These are phyloP conservation scores for Thecamonas trahens DNA, from an alignment of 78 protist species.

Conservation along the genomic window DNA sequence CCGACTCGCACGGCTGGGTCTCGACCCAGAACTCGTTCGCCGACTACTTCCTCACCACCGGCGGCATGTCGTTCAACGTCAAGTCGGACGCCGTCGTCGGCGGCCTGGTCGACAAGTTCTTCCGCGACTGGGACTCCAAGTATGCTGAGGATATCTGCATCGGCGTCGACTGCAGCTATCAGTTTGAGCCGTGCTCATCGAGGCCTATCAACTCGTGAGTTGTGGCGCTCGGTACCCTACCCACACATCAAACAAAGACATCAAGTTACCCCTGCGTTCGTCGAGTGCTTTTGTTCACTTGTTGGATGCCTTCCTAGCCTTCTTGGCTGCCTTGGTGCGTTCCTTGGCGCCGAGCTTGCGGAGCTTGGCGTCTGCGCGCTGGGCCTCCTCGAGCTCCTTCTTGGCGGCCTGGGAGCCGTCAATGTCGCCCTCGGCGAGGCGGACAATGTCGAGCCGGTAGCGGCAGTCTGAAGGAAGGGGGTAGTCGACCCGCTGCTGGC, in stretches of 20 bases:
- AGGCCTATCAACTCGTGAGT: no score
- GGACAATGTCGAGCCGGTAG: constrained; percentile 32
- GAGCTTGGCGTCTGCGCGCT: constrained; percentile 30
- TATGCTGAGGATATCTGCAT: no score
- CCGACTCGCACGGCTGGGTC: background rate
- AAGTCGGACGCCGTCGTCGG: background rate
- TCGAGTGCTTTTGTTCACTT: no score
- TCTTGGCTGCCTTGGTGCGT: constrained; percentile 1
- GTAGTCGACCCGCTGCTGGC: constrained; percentile 5
- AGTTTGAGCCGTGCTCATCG: no score
- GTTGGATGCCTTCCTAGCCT: constrained; percentile 7
- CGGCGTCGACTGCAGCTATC: no score
- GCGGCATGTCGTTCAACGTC: background rate
- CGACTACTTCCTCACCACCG: constrained; percentile 1
- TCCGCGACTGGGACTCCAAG: background rate
- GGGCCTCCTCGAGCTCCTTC: constrained; percentile 31
- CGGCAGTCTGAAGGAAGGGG: constrained; percentile 48
- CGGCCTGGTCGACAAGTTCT: background rate
- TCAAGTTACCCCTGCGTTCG: no score
- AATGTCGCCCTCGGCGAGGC: constrained; percentile 22
- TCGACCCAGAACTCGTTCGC: background rate
- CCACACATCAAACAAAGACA: no score
- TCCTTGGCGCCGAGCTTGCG: constrained; percentile 25
- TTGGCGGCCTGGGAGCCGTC: constrained; percentile 47
- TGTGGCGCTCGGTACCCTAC: no score